Evolutionary conservation across 2,329 filamentous ascomycete species (phyloP), one percentile per base, ranked within the genome.

Genomic region (Cucurbitaria berberidis): DNA sequence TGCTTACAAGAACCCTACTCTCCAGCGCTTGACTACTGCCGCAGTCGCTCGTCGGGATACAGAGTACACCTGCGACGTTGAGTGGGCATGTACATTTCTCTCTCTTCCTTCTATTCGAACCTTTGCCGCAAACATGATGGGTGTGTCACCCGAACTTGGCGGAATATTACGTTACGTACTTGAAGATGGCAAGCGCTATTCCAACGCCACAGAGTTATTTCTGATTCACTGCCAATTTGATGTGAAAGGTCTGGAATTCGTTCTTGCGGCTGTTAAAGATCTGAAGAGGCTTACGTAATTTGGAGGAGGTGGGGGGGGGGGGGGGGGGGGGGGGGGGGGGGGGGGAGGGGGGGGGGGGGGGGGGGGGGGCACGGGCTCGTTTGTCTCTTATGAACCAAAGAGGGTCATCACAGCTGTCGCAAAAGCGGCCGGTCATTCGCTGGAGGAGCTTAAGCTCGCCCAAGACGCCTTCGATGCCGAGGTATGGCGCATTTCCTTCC

Each of bases 21-120:
- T 65, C 21, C 53, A 60, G 40, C 58, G 48, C 16, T 56, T 65
- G 6, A 51, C 43, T 4, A 51, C 47, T 15, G 60, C 46, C 13
- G 48, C 56, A n/a, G 29, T 65, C 4, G 45, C 51, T 10, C 53
- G 59, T 7, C 32, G 39, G 9, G 54, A 57, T 15, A 48, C 48
- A 2, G 60, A 63, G 29, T n/a, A 15, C 15, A 13, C 24, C 11
- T 54, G 44, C 16, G 5, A 21, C 24, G 5, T 48, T 1, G 44
- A 53, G 6, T 63, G 58, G 60, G 53, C 48, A 10, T 40, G 48
- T 4, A 46, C 46, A 15, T 63, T 63, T 29, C 30, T 53, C 16
- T 50, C 47, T 29, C 16, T 63, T 2, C 62, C 62, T 15, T 58
- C 58, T 9, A 10, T 65, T 6, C 51, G 45, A 3, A 57, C 36